A percentile compares a stretch with the other conserved stretches of the same genome.
Conservation (phyloP, 139 green algal species). For the Yamagishiella unicocca region DNA sequence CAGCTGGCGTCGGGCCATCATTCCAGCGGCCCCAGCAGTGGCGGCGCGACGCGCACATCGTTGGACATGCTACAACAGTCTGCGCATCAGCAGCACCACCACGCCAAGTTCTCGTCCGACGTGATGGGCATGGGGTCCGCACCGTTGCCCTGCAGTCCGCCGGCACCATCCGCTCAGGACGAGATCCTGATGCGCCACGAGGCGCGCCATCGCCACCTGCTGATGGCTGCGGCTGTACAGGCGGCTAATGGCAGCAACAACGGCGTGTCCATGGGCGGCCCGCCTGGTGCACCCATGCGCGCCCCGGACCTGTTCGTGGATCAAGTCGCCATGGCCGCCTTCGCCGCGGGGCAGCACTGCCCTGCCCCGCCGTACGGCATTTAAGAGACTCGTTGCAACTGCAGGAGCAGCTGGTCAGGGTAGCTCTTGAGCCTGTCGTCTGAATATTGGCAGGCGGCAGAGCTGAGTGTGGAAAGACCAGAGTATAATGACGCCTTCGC, state of each 20-base stretch:
- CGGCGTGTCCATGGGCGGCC: not conserved
- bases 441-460: not conserved
- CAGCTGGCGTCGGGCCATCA: not conserved
- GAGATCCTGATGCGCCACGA: not conserved
- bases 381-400: not conserved
- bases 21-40: conserved; percentile 20
- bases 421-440: no score
- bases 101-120: no score
- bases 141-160: not conserved
- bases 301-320: not conserved
- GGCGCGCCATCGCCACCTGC: not conserved
- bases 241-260: not conserved
- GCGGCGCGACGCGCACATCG: not conserved
- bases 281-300: not conserved
- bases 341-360: conserved; percentile 8
- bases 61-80: not conserved
- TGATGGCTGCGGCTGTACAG: conserved; percentile 10
- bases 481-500: not conserved
- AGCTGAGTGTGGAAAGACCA: not conserved
- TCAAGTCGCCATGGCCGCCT: not conserved
- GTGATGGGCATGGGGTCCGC: not conserved
- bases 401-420: not conserved
- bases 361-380: not conserved
- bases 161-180: no score
- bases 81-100: conserved; percentile 1